phyloP scores from a whole-genome alignment of 768 basidiomycete species.

The Omphalotus guepiniiformis region DNA sequence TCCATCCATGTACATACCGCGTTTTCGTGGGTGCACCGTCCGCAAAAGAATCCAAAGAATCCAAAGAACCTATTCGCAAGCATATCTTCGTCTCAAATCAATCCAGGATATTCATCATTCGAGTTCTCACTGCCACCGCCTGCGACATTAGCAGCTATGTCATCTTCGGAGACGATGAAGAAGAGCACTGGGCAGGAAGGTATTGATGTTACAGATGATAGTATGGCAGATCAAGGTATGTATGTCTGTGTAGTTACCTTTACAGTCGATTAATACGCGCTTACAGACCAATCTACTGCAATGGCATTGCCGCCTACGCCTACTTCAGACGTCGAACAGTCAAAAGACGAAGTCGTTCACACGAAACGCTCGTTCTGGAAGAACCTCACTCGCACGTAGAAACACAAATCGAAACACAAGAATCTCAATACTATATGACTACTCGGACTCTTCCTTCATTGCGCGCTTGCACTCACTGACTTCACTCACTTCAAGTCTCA shows the following conservation, averaged over 20 bases:
- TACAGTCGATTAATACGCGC: no score
- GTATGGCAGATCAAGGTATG: no score
- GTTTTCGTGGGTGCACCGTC: slow-evolving; percentile 53
- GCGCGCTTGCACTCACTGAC: slow-evolving; percentile 55
- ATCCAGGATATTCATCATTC: neutral
- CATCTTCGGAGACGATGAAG: slow-evolving; percentile 55
- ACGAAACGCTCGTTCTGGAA: slow-evolving; percentile 7
- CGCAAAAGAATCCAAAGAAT: slow-evolving; percentile 27
- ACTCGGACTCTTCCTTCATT: slow-evolving; percentile 69
- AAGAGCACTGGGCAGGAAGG: slow-evolving; percentile 24
- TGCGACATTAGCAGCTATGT: slow-evolving; percentile 59
- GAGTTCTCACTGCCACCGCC: slow-evolving; percentile 24
- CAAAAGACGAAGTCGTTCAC: slow-evolving; percentile 14
- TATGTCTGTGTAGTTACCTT: no score
- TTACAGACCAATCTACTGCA: slow-evolving; percentile 42
- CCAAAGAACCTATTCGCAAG: slow-evolving; percentile 43
- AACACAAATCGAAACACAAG: slow-evolving; percentile 34
- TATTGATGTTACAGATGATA: no score
- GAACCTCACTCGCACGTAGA: slow-evolving; percentile 16
- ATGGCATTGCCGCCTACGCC: slow-evolving; percentile 58
- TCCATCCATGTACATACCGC: slow-evolving; percentile 31
- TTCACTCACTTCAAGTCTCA: slow-evolving; percentile 38
- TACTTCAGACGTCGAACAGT: slow-evolving; percentile 12
- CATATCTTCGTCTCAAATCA: slow-evolving; percentile 20
- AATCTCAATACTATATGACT: slow-evolving; percentile 45